These are phyloP conservation scores for Trebouxia sp. DNA, from an alignment of 139 green algal genomes.

Conservation along the genomic window DNA sequence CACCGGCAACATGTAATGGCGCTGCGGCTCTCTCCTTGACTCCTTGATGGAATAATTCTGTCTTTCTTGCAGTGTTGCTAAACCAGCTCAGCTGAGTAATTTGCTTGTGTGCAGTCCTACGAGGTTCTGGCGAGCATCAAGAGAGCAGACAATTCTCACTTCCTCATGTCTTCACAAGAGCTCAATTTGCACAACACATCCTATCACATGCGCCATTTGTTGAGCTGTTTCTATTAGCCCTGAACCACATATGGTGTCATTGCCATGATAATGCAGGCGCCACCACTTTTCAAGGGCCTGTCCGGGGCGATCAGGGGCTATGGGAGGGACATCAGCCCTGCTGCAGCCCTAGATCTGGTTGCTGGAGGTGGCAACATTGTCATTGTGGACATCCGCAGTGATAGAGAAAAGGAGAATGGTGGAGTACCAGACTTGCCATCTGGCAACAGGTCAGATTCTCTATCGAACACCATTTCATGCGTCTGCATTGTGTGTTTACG, in stretches of 20 bases:
- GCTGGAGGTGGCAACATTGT: conserved; percentile 51
- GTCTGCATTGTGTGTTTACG: too few species aligned
- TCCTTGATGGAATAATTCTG: too few species aligned
- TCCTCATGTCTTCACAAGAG: neutral
- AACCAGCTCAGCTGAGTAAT: too few species aligned
- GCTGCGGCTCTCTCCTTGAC: too few species aligned
- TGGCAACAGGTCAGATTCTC: neutral
- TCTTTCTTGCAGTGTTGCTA: too few species aligned
- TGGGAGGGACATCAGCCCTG: conserved; percentile 58
- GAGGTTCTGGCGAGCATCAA: too few species aligned
- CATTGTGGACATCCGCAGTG: conserved; percentile 81
- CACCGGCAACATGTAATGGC: too few species aligned
- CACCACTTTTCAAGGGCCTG: conserved; percentile 49
- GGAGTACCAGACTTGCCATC: conserved; percentile 80
- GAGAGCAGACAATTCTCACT: too few species aligned
- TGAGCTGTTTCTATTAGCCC: neutral
- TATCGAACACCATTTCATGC: too few species aligned
- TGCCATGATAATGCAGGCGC: conserved; percentile 37
- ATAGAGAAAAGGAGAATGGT: conserved; percentile 75
- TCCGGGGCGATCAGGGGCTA: conserved; percentile 60
- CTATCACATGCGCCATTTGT: neutral
- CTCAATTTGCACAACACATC: neutral
- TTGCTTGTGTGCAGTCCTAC: too few species aligned
- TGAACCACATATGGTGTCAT: neutral
- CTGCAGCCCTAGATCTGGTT: conserved; percentile 68